Conservation (phyloP, 345 rosid species). For the Pelargonium nanum region DNA sequence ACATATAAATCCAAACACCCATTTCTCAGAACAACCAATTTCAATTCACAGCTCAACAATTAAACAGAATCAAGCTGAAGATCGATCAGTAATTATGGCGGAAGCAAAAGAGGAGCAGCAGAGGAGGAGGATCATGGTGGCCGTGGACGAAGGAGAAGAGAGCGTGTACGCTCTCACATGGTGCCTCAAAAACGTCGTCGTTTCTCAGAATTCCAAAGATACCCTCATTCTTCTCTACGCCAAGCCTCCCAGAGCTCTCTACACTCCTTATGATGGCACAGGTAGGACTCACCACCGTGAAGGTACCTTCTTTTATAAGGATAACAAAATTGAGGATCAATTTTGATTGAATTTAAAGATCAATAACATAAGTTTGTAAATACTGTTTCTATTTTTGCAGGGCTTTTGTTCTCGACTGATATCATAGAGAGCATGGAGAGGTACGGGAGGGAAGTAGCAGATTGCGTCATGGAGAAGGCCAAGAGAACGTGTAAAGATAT, state of each 20-base stretch:
- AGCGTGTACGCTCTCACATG: constrained; percentile 56
- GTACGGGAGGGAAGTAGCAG: constrained; percentile 36
- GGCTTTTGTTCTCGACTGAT: constrained; percentile 50
- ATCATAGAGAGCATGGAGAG: constrained; percentile 31
- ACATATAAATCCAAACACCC: no score
- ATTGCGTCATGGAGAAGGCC: constrained; percentile 35
- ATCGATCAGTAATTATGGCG: no score
- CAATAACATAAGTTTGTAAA: no score
- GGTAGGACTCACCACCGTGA: constrained; percentile 14
- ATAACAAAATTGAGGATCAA: no score
- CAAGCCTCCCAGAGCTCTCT: constrained; percentile 25
- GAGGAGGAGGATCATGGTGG: constrained; percentile 25
- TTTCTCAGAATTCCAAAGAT: constrained; percentile 23
- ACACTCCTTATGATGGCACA: constrained; percentile 38
- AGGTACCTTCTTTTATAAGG: background rate
- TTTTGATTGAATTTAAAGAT: no score
- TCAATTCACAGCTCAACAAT: no score
- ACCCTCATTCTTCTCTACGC: constrained; percentile 43
- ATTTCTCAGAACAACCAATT: no score
- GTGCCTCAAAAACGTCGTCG: constrained; percentile 38
- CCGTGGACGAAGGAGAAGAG: constrained; percentile 55
- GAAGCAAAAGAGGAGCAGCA: no score
- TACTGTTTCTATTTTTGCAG: constrained; percentile 16
- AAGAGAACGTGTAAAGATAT: constrained; percentile 30
- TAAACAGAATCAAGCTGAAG: no score